These are phyloP conservation scores for Gaultheria prostrata DNA, from an alignment of 148 eudicot genomes.

Conservation along the genomic window DNA sequence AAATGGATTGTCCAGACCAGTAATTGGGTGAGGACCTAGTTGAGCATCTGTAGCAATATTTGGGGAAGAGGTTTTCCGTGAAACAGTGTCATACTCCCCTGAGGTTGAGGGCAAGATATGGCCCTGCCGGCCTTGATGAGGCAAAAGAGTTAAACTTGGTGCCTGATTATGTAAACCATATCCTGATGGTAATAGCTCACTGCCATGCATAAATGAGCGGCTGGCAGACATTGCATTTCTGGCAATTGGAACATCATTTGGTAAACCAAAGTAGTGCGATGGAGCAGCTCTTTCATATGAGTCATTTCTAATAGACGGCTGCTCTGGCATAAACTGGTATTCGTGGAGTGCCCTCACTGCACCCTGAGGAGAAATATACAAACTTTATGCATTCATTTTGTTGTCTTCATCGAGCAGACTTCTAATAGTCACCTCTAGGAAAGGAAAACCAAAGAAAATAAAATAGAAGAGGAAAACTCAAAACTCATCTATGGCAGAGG, in stretches of 20 bases:
- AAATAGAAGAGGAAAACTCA: background rate
- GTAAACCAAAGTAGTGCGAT: constrained; percentile 58
- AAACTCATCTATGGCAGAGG: background rate
- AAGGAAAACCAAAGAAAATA: background rate
- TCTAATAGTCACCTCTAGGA: background rate
- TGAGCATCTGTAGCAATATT: constrained; percentile 45
- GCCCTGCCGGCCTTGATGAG: constrained; percentile 59
- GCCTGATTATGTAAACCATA: constrained; percentile 48
- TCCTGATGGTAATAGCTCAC: constrained; percentile 54
- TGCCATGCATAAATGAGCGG: constrained; percentile 47
- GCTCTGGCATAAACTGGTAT: constrained; percentile 90
- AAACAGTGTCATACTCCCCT: constrained; percentile 42
- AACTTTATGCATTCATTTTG: constrained; percentile 1
- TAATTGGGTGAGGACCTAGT: constrained; percentile 43
- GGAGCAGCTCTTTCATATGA: constrained; percentile 62
- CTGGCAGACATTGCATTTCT: constrained; percentile 50
- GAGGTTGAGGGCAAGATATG: constrained; percentile 52
- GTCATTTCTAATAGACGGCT: constrained; percentile 70
- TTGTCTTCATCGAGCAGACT: background rate
- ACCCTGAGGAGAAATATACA: constrained; percentile 43
- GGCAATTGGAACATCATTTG: constrained; percentile 46
- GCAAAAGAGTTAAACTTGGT: constrained; percentile 53
- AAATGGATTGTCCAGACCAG: constrained; percentile 44
- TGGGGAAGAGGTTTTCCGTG: constrained; percentile 36
- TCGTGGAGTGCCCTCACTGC: constrained; percentile 66